A percentile compares a stretch with the other conserved stretches of the same genome.
Conservation (phyloP, 2,329 filamentous ascomycete species). For the Colletotrichum australisinense region DNA sequence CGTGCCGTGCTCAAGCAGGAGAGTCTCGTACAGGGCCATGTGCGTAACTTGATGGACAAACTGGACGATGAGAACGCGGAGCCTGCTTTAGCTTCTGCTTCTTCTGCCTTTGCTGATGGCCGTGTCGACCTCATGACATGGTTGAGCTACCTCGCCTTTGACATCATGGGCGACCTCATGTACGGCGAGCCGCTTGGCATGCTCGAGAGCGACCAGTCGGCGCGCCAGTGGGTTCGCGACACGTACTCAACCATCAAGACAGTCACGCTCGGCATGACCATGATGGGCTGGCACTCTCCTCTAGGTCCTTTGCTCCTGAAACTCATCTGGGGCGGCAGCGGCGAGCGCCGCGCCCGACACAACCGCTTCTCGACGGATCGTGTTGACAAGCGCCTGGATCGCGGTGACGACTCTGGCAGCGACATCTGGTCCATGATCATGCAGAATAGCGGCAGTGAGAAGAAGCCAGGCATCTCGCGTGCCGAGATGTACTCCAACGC, state of each 20-base stretch:
- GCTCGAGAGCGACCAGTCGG: constrained; percentile 38
- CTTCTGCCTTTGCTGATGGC: background rate
- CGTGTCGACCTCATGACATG: constrained; percentile 41
- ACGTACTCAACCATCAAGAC: constrained; percentile 39
- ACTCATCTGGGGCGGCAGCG: constrained; percentile 22
- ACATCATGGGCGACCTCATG: constrained; percentile 45
- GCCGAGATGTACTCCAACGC: constrained; percentile 37
- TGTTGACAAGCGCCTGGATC: constrained; percentile 32
- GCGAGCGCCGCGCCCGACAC: constrained; percentile 20
- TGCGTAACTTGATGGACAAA: constrained; percentile 30
- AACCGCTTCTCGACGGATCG: constrained; percentile 31
- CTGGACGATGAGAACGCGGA: constrained; percentile 16
- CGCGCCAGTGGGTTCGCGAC: constrained; percentile 42
- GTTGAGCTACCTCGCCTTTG: constrained; percentile 42
- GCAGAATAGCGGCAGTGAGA: constrained; percentile 17
- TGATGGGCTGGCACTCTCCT: constrained; percentile 25
- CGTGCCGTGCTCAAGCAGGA: constrained; percentile 45
- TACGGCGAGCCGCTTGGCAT: constrained; percentile 45
- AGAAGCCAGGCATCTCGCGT: constrained; percentile 18
- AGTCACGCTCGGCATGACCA: constrained; percentile 33
- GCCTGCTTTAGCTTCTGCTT: background rate
- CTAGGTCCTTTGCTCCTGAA: constrained; percentile 23
- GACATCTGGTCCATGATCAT: constrained; percentile 32
- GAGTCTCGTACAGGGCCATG: constrained; percentile 41
- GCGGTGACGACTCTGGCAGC: constrained; percentile 23